Conservation (phyloP, 495 filamentous ascomycete genomes). For the Geoglossum glabrum region DNA sequence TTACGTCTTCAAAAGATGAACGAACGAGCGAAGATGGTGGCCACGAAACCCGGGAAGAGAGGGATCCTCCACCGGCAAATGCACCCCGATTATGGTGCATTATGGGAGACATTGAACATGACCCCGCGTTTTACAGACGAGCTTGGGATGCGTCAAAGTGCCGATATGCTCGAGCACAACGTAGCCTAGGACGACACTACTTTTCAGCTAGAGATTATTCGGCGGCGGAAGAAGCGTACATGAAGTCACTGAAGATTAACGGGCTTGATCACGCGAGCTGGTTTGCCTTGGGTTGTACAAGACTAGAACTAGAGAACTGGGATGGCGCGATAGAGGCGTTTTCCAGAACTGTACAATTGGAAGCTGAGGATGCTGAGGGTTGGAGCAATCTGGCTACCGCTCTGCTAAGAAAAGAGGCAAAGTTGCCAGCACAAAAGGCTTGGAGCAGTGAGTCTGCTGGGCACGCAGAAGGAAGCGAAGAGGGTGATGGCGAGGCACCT, state of each 20-base stretch:
- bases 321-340: slow-evolving; percentile 74
- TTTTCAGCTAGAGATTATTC: slow-evolving; percentile 38
- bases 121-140: slow-evolving; percentile 52
- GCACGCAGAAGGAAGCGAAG: slow-evolving; percentile 11
- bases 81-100: slow-evolving; percentile 86
- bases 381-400: slow-evolving; percentile 91
- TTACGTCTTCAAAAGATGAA: slow-evolving; percentile 29
- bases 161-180: slow-evolving; percentile 71
- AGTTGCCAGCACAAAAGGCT: slow-evolving; percentile 1
- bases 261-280: slow-evolving; percentile 62
- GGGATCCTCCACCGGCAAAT: slow-evolving; percentile 50
- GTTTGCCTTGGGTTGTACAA: slow-evolving; percentile 79
- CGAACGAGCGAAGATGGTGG: slow-evolving; percentile 26
- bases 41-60: slow-evolving; percentile 28
- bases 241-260: slow-evolving; percentile 54
- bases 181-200: slow-evolving; percentile 63
- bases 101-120: slow-evolving; percentile 68
- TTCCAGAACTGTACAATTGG: slow-evolving; percentile 53
- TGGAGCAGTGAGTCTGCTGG: slow-evolving; percentile 3
- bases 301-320: slow-evolving; percentile 56
- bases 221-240: slow-evolving; percentile 61
- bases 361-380: slow-evolving; percentile 73
- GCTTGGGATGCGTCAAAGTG: slow-evolving; percentile 74
- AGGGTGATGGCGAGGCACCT: slow-evolving; percentile 11
- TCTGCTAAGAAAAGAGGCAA: slow-evolving; percentile 26